Evolutionary conservation across 2,329 filamentous ascomycete genomes (phyloP), one percentile per base, ranked within the genome.

Genomic region (Penicillium brasilianum): DNA sequence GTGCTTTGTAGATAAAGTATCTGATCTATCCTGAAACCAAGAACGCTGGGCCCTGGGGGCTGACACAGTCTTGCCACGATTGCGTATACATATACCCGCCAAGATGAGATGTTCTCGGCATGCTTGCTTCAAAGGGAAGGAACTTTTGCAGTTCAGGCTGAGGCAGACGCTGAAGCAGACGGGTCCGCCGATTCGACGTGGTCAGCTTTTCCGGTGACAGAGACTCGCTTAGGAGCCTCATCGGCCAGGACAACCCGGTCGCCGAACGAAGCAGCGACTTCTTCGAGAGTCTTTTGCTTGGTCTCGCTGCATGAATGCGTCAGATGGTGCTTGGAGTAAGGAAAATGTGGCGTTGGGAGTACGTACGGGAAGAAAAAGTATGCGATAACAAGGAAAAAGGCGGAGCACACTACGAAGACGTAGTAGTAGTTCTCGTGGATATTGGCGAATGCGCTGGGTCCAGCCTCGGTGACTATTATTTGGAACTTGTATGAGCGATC

Each of bases 361-460:
- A 74, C 78, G 68, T 71, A 82, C 72, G 84, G 84, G 72, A 85
- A 86, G 68, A 81, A 86, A 54, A 85, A 78, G 68, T 83, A 86
- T 0, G 81, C 83, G 25, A 85, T 63, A 1, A 78, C 71, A 0
- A 85, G 68, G 72, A 85, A 87, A 72, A 85, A 80, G 0, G 74
- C 28, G 1, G 81, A 81, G 65, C 84, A 86, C 5, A 66, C 80
- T 1, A 86, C 83, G 61, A 87, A 87, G 18, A 87, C 84, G 61
- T 86, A 87, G 70, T 87, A 87, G 70, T 86, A 87, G 64, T 86
- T 87, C 65, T 87, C 80, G n/a, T 78, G 69, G 56, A 87, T 87
- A 46, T 79, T 85, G 14, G 82, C 82, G 65, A 87, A 86, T 0
- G 84, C 84, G 55, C 78, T 84, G 0, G 84, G 84, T 0, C 84